These are phyloP conservation scores for Pythium dissotocum DNA, from an alignment of 352 stramenopile genomes.

Conservation along the genomic window DNA sequence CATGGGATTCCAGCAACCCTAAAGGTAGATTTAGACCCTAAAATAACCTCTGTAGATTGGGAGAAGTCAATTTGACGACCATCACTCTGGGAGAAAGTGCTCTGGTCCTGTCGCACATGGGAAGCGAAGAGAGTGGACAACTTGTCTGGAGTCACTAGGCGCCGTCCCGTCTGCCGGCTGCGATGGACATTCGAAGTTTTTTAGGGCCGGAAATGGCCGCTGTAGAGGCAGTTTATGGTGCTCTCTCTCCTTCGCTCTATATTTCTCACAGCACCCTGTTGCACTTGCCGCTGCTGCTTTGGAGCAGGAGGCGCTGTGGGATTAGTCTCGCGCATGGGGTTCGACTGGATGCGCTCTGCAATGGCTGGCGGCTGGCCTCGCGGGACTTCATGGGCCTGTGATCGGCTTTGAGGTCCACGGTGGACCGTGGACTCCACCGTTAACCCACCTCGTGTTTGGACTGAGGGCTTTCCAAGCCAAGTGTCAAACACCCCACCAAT, in stretches of 20 bases:
- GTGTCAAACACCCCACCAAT: not conserved
- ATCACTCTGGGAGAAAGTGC: not conserved
- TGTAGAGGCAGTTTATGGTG: constrained; percentile 8
- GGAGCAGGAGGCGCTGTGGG: no score
- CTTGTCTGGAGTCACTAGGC: not conserved
- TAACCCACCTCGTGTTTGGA: not conserved
- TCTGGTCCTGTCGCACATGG: constrained; percentile 14
- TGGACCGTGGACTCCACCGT: no score
- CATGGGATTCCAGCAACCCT: no score
- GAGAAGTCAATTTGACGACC: constrained; percentile 4
- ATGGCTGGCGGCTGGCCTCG: no score
- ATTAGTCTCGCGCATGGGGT: no score
- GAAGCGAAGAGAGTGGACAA: constrained; percentile 1
- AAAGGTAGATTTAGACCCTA: no score
- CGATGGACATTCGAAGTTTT: constrained; percentile 10
- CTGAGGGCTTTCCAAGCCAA: not conserved
- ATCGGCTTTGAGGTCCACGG: no score
- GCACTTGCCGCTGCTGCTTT: no score
- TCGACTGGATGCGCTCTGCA: no score
- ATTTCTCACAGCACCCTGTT: not conserved
- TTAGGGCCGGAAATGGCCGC: not conserved
- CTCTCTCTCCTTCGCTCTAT: not conserved
- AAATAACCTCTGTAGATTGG: not conserved
- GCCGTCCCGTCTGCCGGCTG: constrained; percentile 6
- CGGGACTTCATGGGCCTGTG: no score